Base-by-base conservation (phyloP, 2,329 filamentous ascomycete species). In the Fusarium newnesense region DNA sequence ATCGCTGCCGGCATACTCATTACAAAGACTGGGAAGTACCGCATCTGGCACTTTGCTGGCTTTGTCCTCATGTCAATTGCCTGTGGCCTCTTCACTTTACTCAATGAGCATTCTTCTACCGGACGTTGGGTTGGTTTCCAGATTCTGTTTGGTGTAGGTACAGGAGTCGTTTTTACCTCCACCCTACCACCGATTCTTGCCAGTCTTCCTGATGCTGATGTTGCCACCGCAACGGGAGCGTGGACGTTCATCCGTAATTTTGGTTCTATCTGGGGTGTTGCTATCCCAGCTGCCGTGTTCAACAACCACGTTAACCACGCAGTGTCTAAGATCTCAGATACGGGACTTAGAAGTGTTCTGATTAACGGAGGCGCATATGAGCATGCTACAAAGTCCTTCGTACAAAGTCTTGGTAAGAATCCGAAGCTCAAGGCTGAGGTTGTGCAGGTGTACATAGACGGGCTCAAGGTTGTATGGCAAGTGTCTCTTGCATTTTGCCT, bases 241-340 rank as follows among this genome's bases (percentile, higher is more conserved):
- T 86, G 82, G 80, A 76, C 80, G 1, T 89, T 88, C 64, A 75
- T 86, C 64, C 82, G 86, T 42, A 83, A 78, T 60, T 83, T 88
- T 37, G 87, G 87, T 6, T 75, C 80, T n/a, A 82, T 84, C 7
- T 84, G 87, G 77, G 87, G 85, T 13, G 80, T 85, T 4, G 79
- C 84, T 0, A 82, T 88, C 30, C 81, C 84, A 1, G 80, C 80
- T 4, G 79, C 81, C 8, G 79, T 86, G 36, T 87, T 77, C 62
- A 78, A 76, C 39, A 70, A 61, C 4, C 64, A 62, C n/a, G 62
- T 73, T 21, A 61, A 75, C 19, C 18, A 61, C 5, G 61, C 60
- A 13, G 46, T 63, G 6, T 16, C 54, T 16, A 9, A 10, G 36
- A 70, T 75, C 10, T 62, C 70, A 8, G 62, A 74, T 42, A 62